A percentile compares a stretch with the other conserved stretches of the same genome.
phyloP scores from a whole-genome alignment of 2,329 filamentous ascomycete genomes.

The Fusarium domesticum region DNA sequence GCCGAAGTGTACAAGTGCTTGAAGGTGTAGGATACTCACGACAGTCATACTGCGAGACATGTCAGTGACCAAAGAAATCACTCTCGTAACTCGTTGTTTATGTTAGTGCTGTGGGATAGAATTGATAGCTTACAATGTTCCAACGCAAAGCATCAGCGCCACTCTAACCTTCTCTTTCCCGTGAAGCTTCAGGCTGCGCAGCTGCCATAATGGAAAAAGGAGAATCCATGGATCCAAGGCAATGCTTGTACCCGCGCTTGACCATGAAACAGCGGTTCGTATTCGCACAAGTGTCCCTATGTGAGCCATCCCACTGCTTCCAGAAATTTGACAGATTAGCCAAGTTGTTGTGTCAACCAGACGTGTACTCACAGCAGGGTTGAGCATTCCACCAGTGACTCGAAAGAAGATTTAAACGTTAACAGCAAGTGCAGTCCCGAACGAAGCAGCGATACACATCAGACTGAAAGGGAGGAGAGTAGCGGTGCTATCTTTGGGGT shows the following conservation, averaged over 20 bases:
- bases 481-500: slow-evolving; percentile 23
- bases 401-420: slow-evolving; percentile 58
- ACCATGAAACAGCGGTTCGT: not conserved
- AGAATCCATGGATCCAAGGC: slow-evolving; percentile 42
- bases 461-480: slow-evolving; percentile 37
- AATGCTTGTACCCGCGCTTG: slow-evolving; percentile 28
- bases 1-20: not conserved
- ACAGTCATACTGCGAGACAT: not conserved
- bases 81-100: fast-evolving
- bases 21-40: not conserved
- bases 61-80: not conserved
- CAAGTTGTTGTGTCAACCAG: not conserved
- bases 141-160: slow-evolving; percentile 41
- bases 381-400: slow-evolving; percentile 51
- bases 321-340: slow-evolving; percentile 42
- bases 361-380: slow-evolving; percentile 43
- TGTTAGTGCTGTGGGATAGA: too few species aligned
- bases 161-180: slow-evolving; percentile 42
- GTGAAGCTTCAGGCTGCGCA: slow-evolving; percentile 32
- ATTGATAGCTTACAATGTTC: slow-evolving; percentile 34
- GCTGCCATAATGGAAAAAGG: slow-evolving; percentile 36
- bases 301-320: slow-evolving; percentile 29
- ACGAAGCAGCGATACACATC: slow-evolving; percentile 49
- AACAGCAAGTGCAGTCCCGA: slow-evolving; percentile 49
- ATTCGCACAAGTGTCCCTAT: not conserved